phyloP scores from a whole-genome alignment of 2,329 filamentous ascomycete species.

The Hypomyces perniciosus region DNA sequence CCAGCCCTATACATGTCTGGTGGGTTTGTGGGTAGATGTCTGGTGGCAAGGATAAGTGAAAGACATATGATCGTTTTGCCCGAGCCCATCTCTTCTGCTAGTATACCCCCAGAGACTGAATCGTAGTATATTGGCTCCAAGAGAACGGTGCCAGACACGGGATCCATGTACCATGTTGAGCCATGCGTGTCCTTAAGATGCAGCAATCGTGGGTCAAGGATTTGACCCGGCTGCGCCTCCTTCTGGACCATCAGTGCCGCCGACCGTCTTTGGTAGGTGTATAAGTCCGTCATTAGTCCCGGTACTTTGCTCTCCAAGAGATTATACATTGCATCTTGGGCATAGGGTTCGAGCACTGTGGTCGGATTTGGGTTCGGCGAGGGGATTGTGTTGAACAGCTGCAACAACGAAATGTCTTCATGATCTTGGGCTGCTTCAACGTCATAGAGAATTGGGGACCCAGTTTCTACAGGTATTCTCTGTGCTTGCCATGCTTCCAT shows the following conservation, averaged over 20 bases:
- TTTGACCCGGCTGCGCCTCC: conserved; percentile 58
- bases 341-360: conserved; percentile 42
- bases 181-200: conserved; percentile 54
- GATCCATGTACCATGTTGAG: conserved; percentile 62
- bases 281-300: conserved; percentile 60
- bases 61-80: conserved; percentile 90
- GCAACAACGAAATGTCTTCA: conserved; percentile 52
- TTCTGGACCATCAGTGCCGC: conserved; percentile 79
- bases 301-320: conserved; percentile 47
- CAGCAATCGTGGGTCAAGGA: conserved; percentile 69
- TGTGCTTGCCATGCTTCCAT: conserved; percentile 48
- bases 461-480: conserved; percentile 2
- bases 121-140: conserved; percentile 68
- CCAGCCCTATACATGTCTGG: conserved; percentile 53
- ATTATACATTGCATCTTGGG: conserved; percentile 47
- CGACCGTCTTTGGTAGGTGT: conserved; percentile 74
- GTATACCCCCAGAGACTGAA: conserved; percentile 65
- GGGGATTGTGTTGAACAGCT: conserved; percentile 67
- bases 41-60: conserved; percentile 68
- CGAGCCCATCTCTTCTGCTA: conserved; percentile 73
- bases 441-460: conserved; percentile 1
- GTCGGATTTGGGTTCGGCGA: conserved; percentile 57
- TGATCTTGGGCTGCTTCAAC: conserved; percentile 18
- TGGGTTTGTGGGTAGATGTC: conserved; percentile 58
- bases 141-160: conserved; percentile 55